These are phyloP conservation scores for Spathaspora jeffriesii DNA, from an alignment of 1,139 yeast species.

Conservation along the genomic window DNA sequence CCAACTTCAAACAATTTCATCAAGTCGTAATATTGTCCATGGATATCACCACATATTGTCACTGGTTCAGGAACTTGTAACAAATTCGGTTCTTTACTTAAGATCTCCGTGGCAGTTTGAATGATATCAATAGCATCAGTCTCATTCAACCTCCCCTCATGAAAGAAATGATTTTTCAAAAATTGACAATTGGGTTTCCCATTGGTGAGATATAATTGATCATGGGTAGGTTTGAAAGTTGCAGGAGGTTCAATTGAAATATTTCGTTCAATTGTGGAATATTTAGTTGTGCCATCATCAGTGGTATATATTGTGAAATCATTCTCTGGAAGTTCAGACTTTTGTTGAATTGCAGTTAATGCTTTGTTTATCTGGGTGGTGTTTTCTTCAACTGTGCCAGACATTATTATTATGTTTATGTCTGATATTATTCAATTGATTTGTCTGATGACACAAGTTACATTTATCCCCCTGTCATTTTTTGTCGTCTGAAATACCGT, in stretches of 20 bases:
- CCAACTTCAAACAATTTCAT: slow-evolving; percentile 94
- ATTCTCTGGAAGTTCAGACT: slow-evolving; percentile 23
- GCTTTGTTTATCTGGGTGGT: slow-evolving; percentile 74
- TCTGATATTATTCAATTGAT: neutral
- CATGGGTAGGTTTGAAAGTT: slow-evolving; percentile 61
- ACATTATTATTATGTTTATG: slow-evolving; percentile 8
- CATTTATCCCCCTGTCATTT: neutral
- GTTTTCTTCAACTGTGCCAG: slow-evolving; percentile 27
- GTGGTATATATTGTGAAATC: slow-evolving; percentile 60
- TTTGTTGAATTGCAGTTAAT: slow-evolving; percentile 65
- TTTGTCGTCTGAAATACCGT: too few species aligned
- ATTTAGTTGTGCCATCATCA: slow-evolving; percentile 66
- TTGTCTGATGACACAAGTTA: neutral
- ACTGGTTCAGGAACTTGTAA: slow-evolving; percentile 89
- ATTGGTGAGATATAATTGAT: slow-evolving; percentile 58
- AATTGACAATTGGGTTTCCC: slow-evolving; percentile 78
- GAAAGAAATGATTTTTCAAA: slow-evolving; percentile 69
- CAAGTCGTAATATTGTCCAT: slow-evolving; percentile 92
- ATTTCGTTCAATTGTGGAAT: slow-evolving; percentile 71
- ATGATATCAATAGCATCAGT: slow-evolving; percentile 74
- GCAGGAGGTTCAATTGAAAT: slow-evolving; percentile 71
- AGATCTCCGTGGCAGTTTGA: slow-evolving; percentile 64
- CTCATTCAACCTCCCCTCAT: slow-evolving; percentile 79
- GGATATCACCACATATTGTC: slow-evolving; percentile 95
- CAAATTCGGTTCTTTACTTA: slow-evolving; percentile 75